Conservation (phyloP, 2,329 filamentous ascomycete genomes). For the Pseudocercospora eumusae region DNA sequence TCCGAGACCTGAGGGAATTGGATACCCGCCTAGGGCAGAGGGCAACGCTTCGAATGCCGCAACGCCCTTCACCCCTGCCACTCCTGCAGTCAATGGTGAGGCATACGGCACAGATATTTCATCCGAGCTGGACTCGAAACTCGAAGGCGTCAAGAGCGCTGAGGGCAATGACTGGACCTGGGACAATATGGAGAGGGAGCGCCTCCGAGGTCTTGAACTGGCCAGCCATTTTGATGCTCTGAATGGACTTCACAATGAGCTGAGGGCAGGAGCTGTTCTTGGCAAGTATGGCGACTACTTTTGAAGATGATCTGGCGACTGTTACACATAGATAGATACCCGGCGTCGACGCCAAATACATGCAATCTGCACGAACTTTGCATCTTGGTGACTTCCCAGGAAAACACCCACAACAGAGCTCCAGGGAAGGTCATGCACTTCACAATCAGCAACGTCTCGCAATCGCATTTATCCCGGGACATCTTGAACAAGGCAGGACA, state of each 20-base stretch:
- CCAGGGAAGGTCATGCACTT: not conserved
- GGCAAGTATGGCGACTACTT: constrained; percentile 44
- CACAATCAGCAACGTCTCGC: no score
- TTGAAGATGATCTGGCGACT: not conserved
- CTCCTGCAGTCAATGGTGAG: constrained; percentile 29
- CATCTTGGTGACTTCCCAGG: no score
- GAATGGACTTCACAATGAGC: constrained; percentile 57
- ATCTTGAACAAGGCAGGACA: no score
- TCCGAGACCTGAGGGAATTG: constrained; percentile 62
- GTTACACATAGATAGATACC: constrained; percentile 1
- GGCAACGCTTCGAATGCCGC: constrained; percentile 21
- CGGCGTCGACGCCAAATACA: not conserved
- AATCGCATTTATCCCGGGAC: no score
- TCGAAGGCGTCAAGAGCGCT: constrained; percentile 25
- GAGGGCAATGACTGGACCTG: constrained; percentile 57
- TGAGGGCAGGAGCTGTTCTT: constrained; percentile 48
- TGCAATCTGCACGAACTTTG: not conserved
- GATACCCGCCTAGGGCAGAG: constrained; percentile 37
- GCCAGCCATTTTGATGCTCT: constrained; percentile 58
- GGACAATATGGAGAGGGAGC: constrained; percentile 61
- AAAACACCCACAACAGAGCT: not conserved
- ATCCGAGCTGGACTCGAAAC: constrained; percentile 33
- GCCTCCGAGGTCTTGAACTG: constrained; percentile 56
- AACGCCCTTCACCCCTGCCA: constrained; percentile 31
- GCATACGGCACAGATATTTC: constrained; percentile 32